Percentiles rank a stretch among this genome's conserved stretches.
These are phyloP conservation scores for Solanum rostratum DNA, from an alignment of 257 asterid genomes.

Conservation along the genomic window DNA sequence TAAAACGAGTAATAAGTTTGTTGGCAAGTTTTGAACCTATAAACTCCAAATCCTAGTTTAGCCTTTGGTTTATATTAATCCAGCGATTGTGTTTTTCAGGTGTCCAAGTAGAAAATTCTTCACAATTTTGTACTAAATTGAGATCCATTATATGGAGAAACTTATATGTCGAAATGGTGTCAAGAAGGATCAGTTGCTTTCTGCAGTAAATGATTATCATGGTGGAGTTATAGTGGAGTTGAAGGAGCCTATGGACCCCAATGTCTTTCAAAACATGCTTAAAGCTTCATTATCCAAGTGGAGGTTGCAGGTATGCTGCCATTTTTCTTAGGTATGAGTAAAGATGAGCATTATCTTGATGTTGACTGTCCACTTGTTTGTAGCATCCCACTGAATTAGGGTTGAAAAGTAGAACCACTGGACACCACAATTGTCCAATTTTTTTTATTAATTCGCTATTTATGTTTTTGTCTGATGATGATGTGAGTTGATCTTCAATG, in stretches of 20 bases:
- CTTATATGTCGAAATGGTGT: constrained; percentile 18
- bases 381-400: not conserved
- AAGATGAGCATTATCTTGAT: not conserved
- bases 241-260: constrained; percentile 46
- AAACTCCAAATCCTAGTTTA: not conserved
- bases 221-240: constrained; percentile 59
- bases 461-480: not conserved
- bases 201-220: constrained; percentile 43
- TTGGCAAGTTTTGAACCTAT: not conserved
- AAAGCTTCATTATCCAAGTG: constrained; percentile 44
- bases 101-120: not conserved
- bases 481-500: not conserved
- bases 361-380: not conserved
- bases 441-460: not conserved
- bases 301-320: constrained; percentile 47
- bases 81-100: not conserved
- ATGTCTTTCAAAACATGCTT: constrained; percentile 28
- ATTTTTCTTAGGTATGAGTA: not conserved
- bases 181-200: constrained; percentile 25
- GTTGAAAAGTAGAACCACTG: not conserved
- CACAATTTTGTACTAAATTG: not conserved
- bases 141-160: constrained; percentile 27
- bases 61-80: not conserved
- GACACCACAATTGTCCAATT: not conserved
- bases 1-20: not conserved